These are phyloP conservation scores for Ustilago sp. DNA, from an alignment of 1,284 basidiomycete species.

Conservation along the genomic window DNA sequence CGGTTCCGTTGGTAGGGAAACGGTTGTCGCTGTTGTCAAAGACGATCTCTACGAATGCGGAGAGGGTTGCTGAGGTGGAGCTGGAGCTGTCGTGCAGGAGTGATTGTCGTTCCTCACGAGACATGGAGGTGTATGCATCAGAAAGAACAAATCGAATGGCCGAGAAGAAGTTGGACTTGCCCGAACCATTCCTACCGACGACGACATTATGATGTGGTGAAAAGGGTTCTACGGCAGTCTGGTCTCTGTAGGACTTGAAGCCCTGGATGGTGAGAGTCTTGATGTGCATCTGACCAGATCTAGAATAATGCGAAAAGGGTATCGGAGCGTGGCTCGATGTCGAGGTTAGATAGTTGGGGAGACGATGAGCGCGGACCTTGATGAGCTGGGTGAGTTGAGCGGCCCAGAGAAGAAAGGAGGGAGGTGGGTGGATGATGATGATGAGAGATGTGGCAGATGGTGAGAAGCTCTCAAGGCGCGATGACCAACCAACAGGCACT, in stretches of 20 bases:
- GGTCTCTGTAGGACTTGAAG: slow-evolving; percentile 90
- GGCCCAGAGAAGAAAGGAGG: not conserved
- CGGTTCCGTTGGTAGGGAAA: slow-evolving; percentile 73
- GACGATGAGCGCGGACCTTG: slow-evolving; percentile 11
- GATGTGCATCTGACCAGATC: slow-evolving; percentile 42
- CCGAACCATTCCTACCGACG: slow-evolving; percentile 70
- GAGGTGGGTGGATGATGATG: slow-evolving; percentile 4
- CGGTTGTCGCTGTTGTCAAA: slow-evolving; percentile 77
- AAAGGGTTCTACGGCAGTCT: slow-evolving; percentile 74
- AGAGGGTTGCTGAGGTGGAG: slow-evolving; percentile 83
- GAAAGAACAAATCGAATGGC: slow-evolving; percentile 95
- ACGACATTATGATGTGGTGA: slow-evolving; percentile 69
- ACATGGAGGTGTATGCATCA: slow-evolving; percentile 96
- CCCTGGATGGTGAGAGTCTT: slow-evolving; percentile 73
- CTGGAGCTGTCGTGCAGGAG: slow-evolving; percentile 93
- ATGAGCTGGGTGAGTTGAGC: not conserved
- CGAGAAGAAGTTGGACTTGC: slow-evolving; percentile 70
- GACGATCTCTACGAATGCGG: slow-evolving; percentile 82
- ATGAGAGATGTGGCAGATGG: slow-evolving; percentile 2
- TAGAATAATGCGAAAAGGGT: not conserved
- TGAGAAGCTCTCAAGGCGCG: slow-evolving; percentile 14
- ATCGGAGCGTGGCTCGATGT: not conserved
- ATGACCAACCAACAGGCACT: not conserved
- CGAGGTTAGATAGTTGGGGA: not conserved
- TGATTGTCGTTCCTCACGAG: slow-evolving; percentile 89